Evolutionary conservation across 192 early-diverging fungal genomes (phyloP).

Genomic region (Coemansia sp.): DNA sequence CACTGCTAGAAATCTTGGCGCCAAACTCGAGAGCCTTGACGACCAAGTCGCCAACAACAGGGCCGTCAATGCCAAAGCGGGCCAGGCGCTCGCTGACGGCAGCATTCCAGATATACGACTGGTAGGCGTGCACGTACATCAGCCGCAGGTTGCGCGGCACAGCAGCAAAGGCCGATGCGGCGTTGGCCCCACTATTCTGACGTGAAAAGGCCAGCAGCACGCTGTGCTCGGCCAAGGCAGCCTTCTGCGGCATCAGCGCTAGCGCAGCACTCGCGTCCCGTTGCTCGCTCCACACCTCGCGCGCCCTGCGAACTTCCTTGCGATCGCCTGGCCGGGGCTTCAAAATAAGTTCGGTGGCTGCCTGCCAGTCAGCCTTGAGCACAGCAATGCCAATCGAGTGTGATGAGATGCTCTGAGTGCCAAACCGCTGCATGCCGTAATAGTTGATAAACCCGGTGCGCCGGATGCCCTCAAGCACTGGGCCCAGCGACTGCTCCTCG

Average conservation of each 20-base stretch:
- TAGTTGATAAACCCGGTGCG: conserved; percentile 93
- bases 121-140: conserved; percentile 97
- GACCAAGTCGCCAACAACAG: conserved; percentile 87
- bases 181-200: conserved; percentile 45
- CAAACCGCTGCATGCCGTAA: conserved; percentile 98
- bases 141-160: conserved; percentile 80
- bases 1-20: background rate
- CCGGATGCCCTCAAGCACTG: conserved; percentile 63
- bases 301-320: conserved; percentile 59
- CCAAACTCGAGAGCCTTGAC: conserved; percentile 22
- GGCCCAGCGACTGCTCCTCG: conserved; percentile 48
- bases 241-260: conserved; percentile 62
- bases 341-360: conserved; percentile 78
- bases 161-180: conserved; percentile 61
- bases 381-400: conserved; percentile 76
- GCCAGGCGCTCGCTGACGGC: conserved; percentile 72
- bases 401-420: conserved; percentile 76
- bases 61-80: conserved; percentile 58
- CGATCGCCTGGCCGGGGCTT: conserved; percentile 75
- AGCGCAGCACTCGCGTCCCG: conserved; percentile 62
- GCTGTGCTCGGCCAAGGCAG: conserved; percentile 66
- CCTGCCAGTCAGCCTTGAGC: conserved; percentile 67
- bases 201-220: conserved; percentile 62
- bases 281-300: conserved; percentile 64
- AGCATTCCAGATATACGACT: conserved; percentile 92